These are phyloP conservation scores for Arctium minus DNA, from an alignment of 129 eudicot genomes.

Conservation along the genomic window DNA sequence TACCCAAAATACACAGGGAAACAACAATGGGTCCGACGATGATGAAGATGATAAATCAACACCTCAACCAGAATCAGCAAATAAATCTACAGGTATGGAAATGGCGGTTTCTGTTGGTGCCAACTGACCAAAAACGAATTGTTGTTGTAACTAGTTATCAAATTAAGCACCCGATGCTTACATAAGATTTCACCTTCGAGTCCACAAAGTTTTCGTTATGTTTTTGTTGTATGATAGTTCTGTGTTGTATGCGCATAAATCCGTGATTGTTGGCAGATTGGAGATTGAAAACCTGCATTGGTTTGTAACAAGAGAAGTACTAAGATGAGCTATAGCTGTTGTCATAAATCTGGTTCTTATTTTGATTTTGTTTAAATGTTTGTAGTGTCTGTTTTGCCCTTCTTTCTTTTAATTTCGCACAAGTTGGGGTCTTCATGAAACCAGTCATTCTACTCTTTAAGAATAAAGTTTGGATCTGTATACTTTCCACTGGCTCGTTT, in stretches of 20 bases:
- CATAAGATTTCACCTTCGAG: not conserved
- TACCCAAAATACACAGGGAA: slow-evolving; percentile 29
- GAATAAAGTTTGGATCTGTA: no score
- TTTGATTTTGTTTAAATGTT: not conserved
- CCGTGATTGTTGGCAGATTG: not conserved
- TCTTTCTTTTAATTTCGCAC: not conserved
- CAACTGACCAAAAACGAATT: slow-evolving; percentile 20
- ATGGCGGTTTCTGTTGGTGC: slow-evolving; percentile 40
- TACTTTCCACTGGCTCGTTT: not conserved
- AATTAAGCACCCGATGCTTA: not conserved
- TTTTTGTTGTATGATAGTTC: not conserved
- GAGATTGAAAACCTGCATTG: not conserved
- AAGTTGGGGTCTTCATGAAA: no score
- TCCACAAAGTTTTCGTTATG: not conserved
- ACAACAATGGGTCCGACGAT: slow-evolving; percentile 3
- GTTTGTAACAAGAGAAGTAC: not conserved
- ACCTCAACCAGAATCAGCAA: slow-evolving; percentile 36
- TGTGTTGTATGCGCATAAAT: not conserved
- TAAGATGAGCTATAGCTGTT: not conserved
- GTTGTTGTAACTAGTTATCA: not conserved
- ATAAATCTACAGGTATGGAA: slow-evolving; percentile 24
- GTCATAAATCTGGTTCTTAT: not conserved
- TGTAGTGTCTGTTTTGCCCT: not conserved
- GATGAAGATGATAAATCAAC: slow-evolving; percentile 26
- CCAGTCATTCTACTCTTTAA: not conserved